Base-by-base conservation (phyloP, 1,284 basidiomycete species). In the Tilletiopsis washingtonensis region DNA sequence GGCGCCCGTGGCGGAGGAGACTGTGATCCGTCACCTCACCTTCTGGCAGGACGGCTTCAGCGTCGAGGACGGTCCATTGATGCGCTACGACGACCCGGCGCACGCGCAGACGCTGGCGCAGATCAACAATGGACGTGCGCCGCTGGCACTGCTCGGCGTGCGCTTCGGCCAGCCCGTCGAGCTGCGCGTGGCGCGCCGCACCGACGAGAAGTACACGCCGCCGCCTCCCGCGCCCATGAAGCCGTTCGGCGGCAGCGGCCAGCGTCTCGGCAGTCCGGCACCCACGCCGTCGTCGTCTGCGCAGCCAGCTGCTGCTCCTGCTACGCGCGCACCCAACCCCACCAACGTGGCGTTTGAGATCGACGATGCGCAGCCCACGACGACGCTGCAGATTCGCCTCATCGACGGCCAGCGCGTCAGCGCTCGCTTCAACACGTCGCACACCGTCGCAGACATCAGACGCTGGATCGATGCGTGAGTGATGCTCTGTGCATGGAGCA, bases 31-130 rank as follows among this genome's bases (percentile, higher is more conserved):
- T 11, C 80, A 83, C 49, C 77, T 97, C 32, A 93, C 86, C 0
- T 90, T 98, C 75, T 98, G 94, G 93, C 79, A 84, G 29, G 82
- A 97, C 59, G 93, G 93, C 0, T 97, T 97, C 75, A 85, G 84
- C 40, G 82, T 98, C 49, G 90, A 93, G 64, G 88, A 91, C 61
- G 90, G 91, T 2, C 83, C 84, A 34, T 77, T 97, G 50, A 81
- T 86, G 79, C 77, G 81, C 36, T 96, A 94, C 71, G 86, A 88
- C 50, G 83, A 91, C 59, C 88, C 90, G 0, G 79, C 77, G 4
- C 84, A 91, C 65, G 78, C 82, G 39, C 79, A 81, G 52, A 78
- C 88, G 15, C 78, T 98, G 3, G 78, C 79, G 1, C 83, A 86
- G 51, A 87, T 97, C 66, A 83, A 90, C 61, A 75, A 82, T 5